Conservation (phyloP, 768 basidiomycete species). For the Botryobasidium botryosum region DNA sequence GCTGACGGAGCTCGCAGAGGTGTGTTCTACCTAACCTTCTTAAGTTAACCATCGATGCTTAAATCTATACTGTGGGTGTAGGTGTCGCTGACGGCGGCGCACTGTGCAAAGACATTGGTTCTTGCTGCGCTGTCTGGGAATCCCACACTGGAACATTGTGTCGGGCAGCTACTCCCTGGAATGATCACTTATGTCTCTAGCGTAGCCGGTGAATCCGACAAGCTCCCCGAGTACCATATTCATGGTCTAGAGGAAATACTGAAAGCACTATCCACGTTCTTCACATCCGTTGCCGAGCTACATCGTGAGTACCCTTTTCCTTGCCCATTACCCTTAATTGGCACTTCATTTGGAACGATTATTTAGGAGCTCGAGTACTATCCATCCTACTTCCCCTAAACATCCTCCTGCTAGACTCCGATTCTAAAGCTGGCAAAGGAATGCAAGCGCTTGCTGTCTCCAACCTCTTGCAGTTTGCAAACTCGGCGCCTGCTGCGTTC, state of each 20-base stretch:
- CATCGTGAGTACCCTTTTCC: slow-evolving; percentile 34
- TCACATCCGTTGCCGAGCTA: slow-evolving; percentile 36
- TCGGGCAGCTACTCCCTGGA: slow-evolving; percentile 55
- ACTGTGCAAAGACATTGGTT: slow-evolving; percentile 77
- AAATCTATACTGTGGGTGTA: slow-evolving; percentile 18
- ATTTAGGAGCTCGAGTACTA: slow-evolving; percentile 44
- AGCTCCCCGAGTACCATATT: slow-evolving; percentile 34
- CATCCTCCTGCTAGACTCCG: slow-evolving; percentile 46
- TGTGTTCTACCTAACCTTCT: slow-evolving; percentile 17
- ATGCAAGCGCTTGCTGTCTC: slow-evolving; percentile 42
- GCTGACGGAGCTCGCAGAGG: slow-evolving; percentile 51
- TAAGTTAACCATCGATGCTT: not conserved
- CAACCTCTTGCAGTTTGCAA: slow-evolving; percentile 57
- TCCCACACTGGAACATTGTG: slow-evolving; percentile 50
- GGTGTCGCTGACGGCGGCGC: slow-evolving; percentile 71
- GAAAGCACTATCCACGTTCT: slow-evolving; percentile 59
- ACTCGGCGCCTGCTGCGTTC: slow-evolving; percentile 55
- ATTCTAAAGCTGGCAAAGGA: slow-evolving; percentile 25
- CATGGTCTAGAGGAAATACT: slow-evolving; percentile 62
- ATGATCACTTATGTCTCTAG: slow-evolving; percentile 67
- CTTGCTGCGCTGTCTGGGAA: slow-evolving; percentile 51
- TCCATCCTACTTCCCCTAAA: slow-evolving; percentile 62
- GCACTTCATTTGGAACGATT: slow-evolving; percentile 8
- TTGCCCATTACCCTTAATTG: not conserved
- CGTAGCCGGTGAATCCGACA: slow-evolving; percentile 41